Evolutionary conservation across 164 flowering plant genomes (phyloP).

Genomic region (Macadamia integrifolia): DNA sequence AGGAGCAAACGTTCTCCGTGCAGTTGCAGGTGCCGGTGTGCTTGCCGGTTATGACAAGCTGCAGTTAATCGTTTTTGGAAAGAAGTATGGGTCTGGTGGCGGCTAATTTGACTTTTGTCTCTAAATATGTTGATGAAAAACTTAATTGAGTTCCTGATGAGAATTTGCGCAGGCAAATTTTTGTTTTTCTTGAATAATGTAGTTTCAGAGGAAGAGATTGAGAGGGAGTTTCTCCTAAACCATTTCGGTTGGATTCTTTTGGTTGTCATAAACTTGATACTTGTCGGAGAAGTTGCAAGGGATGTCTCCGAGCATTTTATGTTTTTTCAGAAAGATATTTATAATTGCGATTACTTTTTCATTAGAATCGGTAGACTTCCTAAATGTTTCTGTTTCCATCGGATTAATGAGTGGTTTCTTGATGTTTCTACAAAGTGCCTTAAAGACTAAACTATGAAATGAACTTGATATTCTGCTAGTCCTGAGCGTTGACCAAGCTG

Average conservation of each 20-base stretch:
- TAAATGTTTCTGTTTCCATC: too few relatives aligned
- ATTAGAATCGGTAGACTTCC: too few relatives aligned
- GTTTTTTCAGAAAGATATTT: too few relatives aligned
- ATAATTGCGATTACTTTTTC: background rate
- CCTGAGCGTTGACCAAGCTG: too few relatives aligned
- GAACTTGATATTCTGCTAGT: too few relatives aligned
- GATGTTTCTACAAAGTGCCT: too few relatives aligned
- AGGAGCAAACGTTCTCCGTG: slow-evolving; percentile 72
- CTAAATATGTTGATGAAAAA: slow-evolving; percentile 34
- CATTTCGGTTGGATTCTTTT: background rate
- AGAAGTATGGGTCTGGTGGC: slow-evolving; percentile 65
- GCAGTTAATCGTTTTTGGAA: slow-evolving; percentile 58
- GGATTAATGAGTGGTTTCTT: too few relatives aligned
- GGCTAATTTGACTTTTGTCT: slow-evolving; percentile 24
- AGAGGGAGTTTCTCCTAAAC: slow-evolving; percentile 2
- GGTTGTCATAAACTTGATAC: background rate
- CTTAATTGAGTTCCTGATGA: slow-evolving; percentile 8
- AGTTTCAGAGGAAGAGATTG: slow-evolving; percentile 4
- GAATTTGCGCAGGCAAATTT: background rate
- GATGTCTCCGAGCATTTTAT: background rate
- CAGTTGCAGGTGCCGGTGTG: slow-evolving; percentile 77
- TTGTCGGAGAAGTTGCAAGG: background rate
- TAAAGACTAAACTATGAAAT: too few relatives aligned
- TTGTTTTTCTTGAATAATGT: slow-evolving; percentile 22
- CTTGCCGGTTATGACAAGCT: slow-evolving; percentile 72